Conservation (phyloP, 106 monocot species). For the Platanthera zijinensis region DNA sequence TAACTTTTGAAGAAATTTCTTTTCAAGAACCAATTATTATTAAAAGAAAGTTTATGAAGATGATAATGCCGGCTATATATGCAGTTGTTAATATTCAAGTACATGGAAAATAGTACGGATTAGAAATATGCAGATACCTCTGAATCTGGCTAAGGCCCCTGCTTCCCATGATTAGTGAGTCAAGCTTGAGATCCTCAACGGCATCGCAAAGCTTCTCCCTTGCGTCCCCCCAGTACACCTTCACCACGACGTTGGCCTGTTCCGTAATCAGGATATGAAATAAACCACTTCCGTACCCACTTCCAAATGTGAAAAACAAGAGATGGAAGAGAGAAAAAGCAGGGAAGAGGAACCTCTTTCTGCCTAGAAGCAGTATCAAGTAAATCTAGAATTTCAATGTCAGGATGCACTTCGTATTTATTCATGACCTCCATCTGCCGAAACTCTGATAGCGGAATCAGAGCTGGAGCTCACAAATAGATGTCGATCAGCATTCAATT, state of each 20-base stretch:
- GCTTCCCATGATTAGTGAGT: slow-evolving; percentile 73
- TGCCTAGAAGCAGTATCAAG: slow-evolving; percentile 52
- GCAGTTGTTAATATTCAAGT: background rate
- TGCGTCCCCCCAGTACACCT: slow-evolving; percentile 85
- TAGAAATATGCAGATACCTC: slow-evolving; percentile 26
- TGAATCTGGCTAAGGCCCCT: slow-evolving; percentile 48
- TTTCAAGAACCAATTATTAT: background rate
- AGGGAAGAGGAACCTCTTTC: slow-evolving; percentile 30
- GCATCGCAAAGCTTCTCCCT: slow-evolving; percentile 68
- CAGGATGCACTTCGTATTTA: slow-evolving; percentile 43
- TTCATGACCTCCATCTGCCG: slow-evolving; percentile 40
- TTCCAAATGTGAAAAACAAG: background rate
- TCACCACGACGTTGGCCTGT: slow-evolving; percentile 48
- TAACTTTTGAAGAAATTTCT: background rate
- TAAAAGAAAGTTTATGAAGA: background rate
- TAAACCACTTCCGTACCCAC: background rate
- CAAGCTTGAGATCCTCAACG: slow-evolving; percentile 51
- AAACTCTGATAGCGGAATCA: slow-evolving; percentile 69
- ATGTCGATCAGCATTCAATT: background rate
- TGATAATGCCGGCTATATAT: background rate
- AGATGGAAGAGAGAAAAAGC: background rate
- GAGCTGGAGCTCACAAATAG: slow-evolving; percentile 20
- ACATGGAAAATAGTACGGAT: background rate
- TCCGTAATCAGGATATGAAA: background rate
- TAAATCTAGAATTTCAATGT: slow-evolving; percentile 51